phyloP scores from a whole-genome alignment of 2,329 filamentous ascomycete genomes.

The Clonostachys byssicola region DNA sequence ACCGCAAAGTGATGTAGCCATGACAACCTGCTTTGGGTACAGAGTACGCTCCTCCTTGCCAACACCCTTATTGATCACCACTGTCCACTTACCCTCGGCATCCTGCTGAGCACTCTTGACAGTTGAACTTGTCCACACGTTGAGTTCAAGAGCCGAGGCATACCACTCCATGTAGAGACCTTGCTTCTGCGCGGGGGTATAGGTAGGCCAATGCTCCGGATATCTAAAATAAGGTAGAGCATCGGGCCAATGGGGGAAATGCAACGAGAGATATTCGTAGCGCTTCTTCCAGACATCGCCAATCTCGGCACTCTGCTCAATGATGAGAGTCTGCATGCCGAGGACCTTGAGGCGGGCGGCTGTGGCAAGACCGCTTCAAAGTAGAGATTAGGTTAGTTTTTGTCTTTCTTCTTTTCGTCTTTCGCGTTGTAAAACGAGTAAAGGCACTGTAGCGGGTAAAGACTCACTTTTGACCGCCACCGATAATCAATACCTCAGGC shows the following conservation, averaged over 20 bases:
- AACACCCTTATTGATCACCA: slow-evolving; percentile 27
- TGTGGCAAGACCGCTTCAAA: too few species aligned
- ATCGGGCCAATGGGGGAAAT: slow-evolving; percentile 61
- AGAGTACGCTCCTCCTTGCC: slow-evolving; percentile 29
- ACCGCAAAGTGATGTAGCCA: slow-evolving; percentile 65
- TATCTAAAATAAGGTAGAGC: slow-evolving; percentile 63
- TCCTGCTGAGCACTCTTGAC: slow-evolving; percentile 14
- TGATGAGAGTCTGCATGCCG: slow-evolving; percentile 46
- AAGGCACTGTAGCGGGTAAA: too few species aligned
- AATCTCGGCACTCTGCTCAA: slow-evolving; percentile 52
- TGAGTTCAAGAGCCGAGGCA: slow-evolving; percentile 58
- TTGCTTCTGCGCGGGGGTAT: slow-evolving; percentile 69
- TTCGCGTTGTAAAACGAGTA: not conserved
- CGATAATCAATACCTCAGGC: slow-evolving; percentile 52
- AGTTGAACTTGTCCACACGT: slow-evolving; percentile 51
- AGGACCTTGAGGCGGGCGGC: slow-evolving; percentile 58
- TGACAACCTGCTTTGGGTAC: slow-evolving; percentile 59
- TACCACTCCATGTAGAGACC: slow-evolving; percentile 67
- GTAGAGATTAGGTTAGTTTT: too few species aligned
- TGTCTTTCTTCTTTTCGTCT: not conserved
- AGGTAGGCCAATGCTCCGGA: slow-evolving; percentile 64
- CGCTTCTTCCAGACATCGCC: slow-evolving; percentile 64
- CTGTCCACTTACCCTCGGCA: slow-evolving; percentile 43
- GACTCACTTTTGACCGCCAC: slow-evolving; percentile 21
- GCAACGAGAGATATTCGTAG: slow-evolving; percentile 62